Evolutionary conservation across 73 alveolate species (phyloP).

Genomic region (Uronychia binucleata): DNA sequence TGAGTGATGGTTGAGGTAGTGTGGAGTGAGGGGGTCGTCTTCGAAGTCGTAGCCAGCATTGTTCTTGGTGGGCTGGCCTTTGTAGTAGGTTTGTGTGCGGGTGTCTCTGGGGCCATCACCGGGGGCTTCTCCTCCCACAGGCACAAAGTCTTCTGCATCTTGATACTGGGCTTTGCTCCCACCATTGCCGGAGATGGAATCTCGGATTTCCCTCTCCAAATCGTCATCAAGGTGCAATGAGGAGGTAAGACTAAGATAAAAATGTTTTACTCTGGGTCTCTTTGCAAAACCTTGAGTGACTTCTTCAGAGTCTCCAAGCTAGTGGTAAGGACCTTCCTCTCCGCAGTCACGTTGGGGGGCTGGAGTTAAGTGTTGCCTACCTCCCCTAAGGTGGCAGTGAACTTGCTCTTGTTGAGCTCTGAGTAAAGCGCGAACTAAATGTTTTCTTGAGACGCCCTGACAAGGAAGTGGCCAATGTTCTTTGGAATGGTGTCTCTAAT

Average conservation of each 20-base stretch:
- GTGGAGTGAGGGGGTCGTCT: background rate
- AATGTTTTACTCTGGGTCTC: constrained; percentile 80
- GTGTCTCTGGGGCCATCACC: constrained; percentile 10
- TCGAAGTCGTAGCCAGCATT: background rate
- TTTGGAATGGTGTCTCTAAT: constrained; percentile 96
- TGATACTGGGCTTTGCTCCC: background rate
- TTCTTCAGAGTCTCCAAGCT: constrained; percentile 68
- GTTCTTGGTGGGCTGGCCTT: background rate
- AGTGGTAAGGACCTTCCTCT: constrained; percentile 77
- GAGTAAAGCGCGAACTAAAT: constrained; percentile 24
- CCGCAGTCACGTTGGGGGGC: constrained; percentile 82
- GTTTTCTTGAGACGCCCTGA: constrained; percentile 77
- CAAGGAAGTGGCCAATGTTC: constrained; percentile 93
- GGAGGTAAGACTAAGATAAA: constrained; percentile 28
- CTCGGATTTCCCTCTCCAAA: constrained; percentile 20
- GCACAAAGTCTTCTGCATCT: background rate
- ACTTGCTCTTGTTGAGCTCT: constrained; percentile 18
- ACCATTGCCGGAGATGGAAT: too few species aligned
- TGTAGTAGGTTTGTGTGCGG: background rate
- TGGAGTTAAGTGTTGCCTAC: constrained; percentile 42
- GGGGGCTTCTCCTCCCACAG: background rate
- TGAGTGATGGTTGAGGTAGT: constrained; percentile 15
- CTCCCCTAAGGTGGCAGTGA: constrained; percentile 49
- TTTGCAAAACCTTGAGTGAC: constrained; percentile 82
- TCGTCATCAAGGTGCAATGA: constrained; percentile 12